Evolutionary conservation across 2,329 filamentous ascomycete species (phyloP).

Genomic region (Colletotrichum cereale): DNA sequence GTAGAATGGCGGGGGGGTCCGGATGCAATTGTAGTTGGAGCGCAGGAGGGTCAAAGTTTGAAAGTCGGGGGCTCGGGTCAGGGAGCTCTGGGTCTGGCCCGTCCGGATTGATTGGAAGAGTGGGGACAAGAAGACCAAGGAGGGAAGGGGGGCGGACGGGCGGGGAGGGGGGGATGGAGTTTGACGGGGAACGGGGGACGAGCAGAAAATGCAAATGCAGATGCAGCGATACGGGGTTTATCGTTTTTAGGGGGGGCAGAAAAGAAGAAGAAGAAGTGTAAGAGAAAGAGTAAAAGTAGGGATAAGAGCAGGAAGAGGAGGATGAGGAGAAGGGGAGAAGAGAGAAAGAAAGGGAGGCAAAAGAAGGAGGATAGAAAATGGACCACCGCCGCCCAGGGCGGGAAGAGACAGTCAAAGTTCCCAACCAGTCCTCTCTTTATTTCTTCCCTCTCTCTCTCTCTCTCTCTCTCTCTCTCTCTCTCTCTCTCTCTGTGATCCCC

Average conservation of each 20-base stretch:
- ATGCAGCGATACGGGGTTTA: slow-evolving; percentile 15
- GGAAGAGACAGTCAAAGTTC: slow-evolving; percentile 9
- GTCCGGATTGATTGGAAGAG: slow-evolving; percentile 40
- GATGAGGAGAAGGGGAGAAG: neutral
- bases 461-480: neutral
- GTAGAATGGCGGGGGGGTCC: slow-evolving; percentile 34
- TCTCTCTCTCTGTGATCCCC: neutral
- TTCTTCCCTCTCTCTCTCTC: neutral
- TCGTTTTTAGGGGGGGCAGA: neutral
- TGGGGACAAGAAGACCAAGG: slow-evolving; percentile 28
- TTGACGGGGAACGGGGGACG: slow-evolving; percentile 34
- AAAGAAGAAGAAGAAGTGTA: neutral
- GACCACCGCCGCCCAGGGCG: slow-evolving; percentile 2
- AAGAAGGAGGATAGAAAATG: slow-evolving; percentile 10
- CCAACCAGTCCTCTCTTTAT: neutral
- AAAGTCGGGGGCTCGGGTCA: slow-evolving; percentile 35
- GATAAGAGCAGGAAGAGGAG: neutral
- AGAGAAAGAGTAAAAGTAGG: neutral
- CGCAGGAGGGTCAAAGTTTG: slow-evolving; percentile 33
- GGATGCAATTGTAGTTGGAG: slow-evolving; percentile 40
- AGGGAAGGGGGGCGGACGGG: slow-evolving; percentile 6
- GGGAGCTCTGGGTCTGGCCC: slow-evolving; percentile 37
- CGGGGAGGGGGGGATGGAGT: neutral
- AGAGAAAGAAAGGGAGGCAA: neutral
- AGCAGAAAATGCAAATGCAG: slow-evolving; percentile 28